Evolutionary conservation across 805 yeast genomes (phyloP), one percentile per base, ranked within the genome.

Genomic region (Pichia ethanolica): DNA sequence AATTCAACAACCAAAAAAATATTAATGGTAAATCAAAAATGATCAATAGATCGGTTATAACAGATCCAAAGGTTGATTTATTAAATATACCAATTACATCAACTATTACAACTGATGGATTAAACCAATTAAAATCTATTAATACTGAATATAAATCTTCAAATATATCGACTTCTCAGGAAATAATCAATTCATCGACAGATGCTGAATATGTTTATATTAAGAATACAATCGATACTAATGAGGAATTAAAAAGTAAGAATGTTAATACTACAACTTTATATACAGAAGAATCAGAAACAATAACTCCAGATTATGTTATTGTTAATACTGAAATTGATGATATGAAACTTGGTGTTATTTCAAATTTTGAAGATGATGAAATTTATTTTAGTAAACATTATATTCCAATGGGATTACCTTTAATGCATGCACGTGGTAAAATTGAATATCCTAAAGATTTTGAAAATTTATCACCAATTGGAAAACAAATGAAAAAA

Each of bases 401-500:
- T 11, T 46, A 53, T 25, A 33, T 53, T 7, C 69, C 69, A 1
- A 33, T 37, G 27, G 4, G 50, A 2, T 58, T 64, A 36, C 67
- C 69, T 8, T 34, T 44, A 12, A 41, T 65, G 13, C 40, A 56
- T 7, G 54, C 60, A 3, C 49, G 61, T 28, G 57, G 56, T 3
- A 42, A 51, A 0, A 57, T 59, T 5, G 48, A 43, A 4, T 64
- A 64, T 49, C 67, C 68, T 3, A 38, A 44, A 25, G 46, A 35
- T 28, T 20, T 55, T 6, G 42, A 52, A 8, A 38, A 36, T 10
- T 20, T 53, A 13, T 39, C 59, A n/a, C 50, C 56, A 6, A 43
- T 63, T 28, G 49, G 54, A 7, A 44, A 48, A 2, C 63, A 60
- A 45, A 58, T 68, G 57, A 61, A 61, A 35, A 59, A 58, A 47